Evolutionary conservation across 2,329 filamentous ascomycete genomes (phyloP).

Genomic region (Hypoxylon sp.): DNA sequence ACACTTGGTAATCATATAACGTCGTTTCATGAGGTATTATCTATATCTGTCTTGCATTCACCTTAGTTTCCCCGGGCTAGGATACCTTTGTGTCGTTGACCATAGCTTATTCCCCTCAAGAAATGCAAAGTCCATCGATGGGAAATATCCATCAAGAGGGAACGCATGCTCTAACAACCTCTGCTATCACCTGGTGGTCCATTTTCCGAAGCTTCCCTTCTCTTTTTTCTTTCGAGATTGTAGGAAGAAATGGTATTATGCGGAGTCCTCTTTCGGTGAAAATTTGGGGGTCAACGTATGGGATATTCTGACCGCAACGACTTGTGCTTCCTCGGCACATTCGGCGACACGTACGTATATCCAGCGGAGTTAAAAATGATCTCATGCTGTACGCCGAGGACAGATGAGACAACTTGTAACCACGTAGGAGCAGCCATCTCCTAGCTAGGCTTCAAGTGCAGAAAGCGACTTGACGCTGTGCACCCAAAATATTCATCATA

Average conservation of each 20-base stretch:
- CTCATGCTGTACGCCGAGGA: background rate
- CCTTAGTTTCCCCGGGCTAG: background rate
- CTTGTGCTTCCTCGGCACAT: background rate
- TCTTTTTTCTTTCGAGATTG: background rate
- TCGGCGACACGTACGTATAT: background rate
- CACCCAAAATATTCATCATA: slow-evolving; percentile 8
- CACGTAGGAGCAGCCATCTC: background rate
- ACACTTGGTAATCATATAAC: slow-evolving; percentile 12
- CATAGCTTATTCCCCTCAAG: background rate
- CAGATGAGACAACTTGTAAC: background rate
- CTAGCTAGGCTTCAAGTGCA: background rate
- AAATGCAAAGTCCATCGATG: background rate
- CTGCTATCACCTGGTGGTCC: background rate
- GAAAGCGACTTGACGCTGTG: slow-evolving; percentile 18
- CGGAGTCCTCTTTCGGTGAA: background rate
- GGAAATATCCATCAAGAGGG: background rate
- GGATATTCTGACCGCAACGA: background rate
- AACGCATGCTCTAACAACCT: background rate
- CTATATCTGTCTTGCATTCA: background rate
- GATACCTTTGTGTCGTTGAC: background rate
- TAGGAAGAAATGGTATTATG: background rate
- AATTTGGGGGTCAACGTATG: background rate
- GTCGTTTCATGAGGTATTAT: slow-evolving; percentile 6
- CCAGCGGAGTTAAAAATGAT: background rate
- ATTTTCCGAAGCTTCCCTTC: background rate